These are phyloP conservation scores for Bipolaris cookei DNA, from an alignment of 2,329 filamentous ascomycete genomes.

Conservation along the genomic window DNA sequence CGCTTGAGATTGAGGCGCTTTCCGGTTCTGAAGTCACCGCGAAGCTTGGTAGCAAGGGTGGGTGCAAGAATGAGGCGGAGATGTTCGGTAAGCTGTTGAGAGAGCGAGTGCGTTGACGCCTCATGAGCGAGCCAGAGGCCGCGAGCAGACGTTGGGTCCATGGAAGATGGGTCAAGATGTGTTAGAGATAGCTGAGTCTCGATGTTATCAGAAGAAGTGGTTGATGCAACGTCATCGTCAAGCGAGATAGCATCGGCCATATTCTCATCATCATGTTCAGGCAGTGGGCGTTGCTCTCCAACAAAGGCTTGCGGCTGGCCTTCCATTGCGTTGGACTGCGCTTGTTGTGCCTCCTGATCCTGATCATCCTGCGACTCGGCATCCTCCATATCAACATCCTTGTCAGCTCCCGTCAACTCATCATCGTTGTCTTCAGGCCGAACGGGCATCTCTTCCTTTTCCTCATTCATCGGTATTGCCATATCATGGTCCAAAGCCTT, in stretches of 20 bases:
- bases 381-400: constrained; percentile 54
- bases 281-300: constrained; percentile 51
- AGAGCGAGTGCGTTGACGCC: constrained; percentile 80
- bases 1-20: constrained; percentile 99
- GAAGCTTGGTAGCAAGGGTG: constrained; percentile 93
- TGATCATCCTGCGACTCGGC: constrained; percentile 32
- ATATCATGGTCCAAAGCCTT: constrained; percentile 86
- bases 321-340: constrained; percentile 36
- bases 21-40: constrained; percentile 94
- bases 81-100: constrained; percentile 88
- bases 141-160: constrained; percentile 65
- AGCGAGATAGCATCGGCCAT: constrained; percentile 47
- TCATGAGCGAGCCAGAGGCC: constrained; percentile 87
- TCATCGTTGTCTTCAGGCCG: constrained; percentile 45
- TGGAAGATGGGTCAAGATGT: constrained; percentile 61
- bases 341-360: constrained; percentile 35
- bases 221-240: constrained; percentile 46
- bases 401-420: constrained; percentile 30
- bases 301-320: constrained; percentile 53
- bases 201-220: constrained; percentile 49
- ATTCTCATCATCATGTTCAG: constrained; percentile 45
- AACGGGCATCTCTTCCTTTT: constrained; percentile 50
- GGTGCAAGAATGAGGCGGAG: constrained; percentile 94
- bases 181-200: constrained; percentile 73
- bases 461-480: constrained; percentile 73